phyloP scores from a whole-genome alignment of 345 rosid genomes.

The Bruguiera parviflora region DNA sequence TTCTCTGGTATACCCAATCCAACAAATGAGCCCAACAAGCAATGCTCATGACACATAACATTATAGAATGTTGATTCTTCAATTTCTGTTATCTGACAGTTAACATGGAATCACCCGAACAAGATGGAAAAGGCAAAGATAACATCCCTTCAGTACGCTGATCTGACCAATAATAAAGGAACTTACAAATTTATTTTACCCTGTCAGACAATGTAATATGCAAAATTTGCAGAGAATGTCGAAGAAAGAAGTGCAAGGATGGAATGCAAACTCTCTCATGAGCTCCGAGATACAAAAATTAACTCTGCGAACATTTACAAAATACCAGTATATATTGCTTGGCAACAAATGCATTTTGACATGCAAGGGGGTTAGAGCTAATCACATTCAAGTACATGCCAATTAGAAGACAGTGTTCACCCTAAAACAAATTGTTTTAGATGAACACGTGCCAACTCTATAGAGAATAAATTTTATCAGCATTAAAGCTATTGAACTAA shows the following conservation, averaged over 20 bases:
- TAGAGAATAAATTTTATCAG: conserved; percentile 1
- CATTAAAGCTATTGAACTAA: conserved; percentile 2
- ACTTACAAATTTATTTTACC: neutral
- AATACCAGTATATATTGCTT: neutral
- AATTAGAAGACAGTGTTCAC: neutral
- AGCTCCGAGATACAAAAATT: neutral
- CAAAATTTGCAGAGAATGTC: neutral
- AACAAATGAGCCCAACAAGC: too few species aligned
- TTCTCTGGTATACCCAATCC: neutral
- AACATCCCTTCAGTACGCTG: neutral
- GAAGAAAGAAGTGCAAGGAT: neutral
- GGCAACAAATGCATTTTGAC: neutral
- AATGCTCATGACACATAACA: too few species aligned
- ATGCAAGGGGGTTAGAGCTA: neutral
- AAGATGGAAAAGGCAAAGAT: neutral
- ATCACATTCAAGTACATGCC: neutral
- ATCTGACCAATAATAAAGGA: neutral
- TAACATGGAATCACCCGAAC: neutral
- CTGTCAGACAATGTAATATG: neutral
- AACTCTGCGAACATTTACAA: neutral
- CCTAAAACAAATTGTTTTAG: too few species aligned
- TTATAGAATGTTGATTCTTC: neutral
- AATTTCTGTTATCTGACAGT: neutral
- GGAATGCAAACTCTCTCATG: neutral
- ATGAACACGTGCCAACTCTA: neutral